Base-by-base conservation (phyloP, 2,329 filamentous ascomycete species). In the Colletotrichum somersetense region DNA sequence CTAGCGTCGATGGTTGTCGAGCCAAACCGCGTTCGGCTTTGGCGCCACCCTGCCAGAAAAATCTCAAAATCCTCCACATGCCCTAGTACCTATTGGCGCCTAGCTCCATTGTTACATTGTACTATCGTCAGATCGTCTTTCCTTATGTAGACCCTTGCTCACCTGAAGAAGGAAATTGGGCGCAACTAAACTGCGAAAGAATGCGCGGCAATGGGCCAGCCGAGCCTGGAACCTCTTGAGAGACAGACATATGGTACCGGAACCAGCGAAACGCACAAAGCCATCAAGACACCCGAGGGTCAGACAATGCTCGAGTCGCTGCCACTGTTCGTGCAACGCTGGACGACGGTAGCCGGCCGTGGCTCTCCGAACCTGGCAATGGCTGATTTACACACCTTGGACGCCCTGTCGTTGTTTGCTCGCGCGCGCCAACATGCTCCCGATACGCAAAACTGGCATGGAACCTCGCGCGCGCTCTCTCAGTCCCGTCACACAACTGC, bases 11-110 rank as follows among this genome's bases (percentile, higher is more conserved):
- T 69, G 16, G 66, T 56, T 20, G 23, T 20, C 57, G 48, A 46
- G 38, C 66, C 70, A 72, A 65, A 35, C 70, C 70, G 33, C 59
- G 50, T 72, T 61, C 59, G 59, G 70, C 48, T 11, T 72, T 61
- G 70, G 66, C 66, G 70, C 70, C 68, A 69, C 48, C 63, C 53
- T 44, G 42, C 44, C 52, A 55, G 69, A 61, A 46, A 44, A 72
- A 68, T 68, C 46, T 72, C 65, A 72, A 63, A 63, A 64, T 69
- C 66, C 59, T n/a, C 50, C 14, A 53, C 26, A 53, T 10, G 23
- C 16, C 26, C 18, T 48, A 18, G 46, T n/a, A 48, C 20, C 46
- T 23, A 53, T 53, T 56, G 26, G 38, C 66, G 33, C 23, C 59
- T 7, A 38, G 55, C 46, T 38, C 53, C 59, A 55, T 57, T 67